Evolutionary conservation across 495 filamentous ascomycete species (phyloP), one percentile per base, ranked within the genome.

Genomic region (Neurospora sp.): DNA sequence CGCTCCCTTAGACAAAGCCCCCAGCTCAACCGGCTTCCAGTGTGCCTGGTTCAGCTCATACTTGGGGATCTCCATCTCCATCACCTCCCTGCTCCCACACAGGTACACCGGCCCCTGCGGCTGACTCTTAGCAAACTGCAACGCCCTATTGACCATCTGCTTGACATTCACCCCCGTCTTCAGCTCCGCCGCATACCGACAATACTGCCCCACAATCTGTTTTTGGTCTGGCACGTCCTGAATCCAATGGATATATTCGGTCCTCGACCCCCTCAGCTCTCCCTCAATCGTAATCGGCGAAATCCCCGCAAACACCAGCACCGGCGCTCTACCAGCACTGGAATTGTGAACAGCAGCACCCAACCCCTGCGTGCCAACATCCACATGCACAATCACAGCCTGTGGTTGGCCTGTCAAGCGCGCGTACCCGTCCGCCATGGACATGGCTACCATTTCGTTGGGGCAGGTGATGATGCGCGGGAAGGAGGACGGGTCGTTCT

Each of bases 381-480:
- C 95, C 71, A 98, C 95, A 80, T 98, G 95, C 4, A 98, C 91
- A 73, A 98, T 95, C 3, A 98, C 94, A 72, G 90, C 92, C 81
- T 98, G 95, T 0, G 94, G 93, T 74, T 93, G 90, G 70, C 90
- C 88, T 22, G 94, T 97, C 8, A 94, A 82, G 68, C 94, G 93
- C 4, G 95, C 95, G 79, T 94, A 97, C 74, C 94, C 95, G 79
- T 98, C 94, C 22, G 95, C 95, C 92, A 97, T 97, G 69, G 94
- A 97, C 74, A 98, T 89, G 69, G 95, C 95, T 5, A 98, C 95
- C 95, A 98, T 98, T 92, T 97, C 94, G 77, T 97, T 97, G 2
- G 94, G 94, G 79, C 94, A 97, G 68, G 94, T 98, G 76, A 98
- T 92, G 70, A 97, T 93, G 44, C 84, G 89, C 37, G 94, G 95